phyloP scores from a whole-genome alignment of 805 yeast species.

The Limtongia smithiae region DNA sequence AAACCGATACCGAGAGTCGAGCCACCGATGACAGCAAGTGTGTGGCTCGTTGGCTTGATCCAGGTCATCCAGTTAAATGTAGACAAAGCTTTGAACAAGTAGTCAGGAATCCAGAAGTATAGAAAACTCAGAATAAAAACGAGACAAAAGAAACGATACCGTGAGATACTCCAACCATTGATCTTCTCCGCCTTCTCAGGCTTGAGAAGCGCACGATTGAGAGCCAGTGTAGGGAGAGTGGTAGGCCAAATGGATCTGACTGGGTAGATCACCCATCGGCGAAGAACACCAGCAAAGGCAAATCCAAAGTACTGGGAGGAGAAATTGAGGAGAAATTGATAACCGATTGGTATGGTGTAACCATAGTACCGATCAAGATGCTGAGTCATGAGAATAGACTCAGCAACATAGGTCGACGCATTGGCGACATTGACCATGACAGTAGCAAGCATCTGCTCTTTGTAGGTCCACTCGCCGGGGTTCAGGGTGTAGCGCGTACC shows the following conservation, averaged over 20 bases:
- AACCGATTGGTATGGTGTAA: conserved; percentile 42
- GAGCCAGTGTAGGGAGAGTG: conserved; percentile 46
- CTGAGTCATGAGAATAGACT: conserved; percentile 51
- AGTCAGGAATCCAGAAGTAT: conserved; percentile 69
- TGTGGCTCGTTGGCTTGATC: conserved; percentile 41
- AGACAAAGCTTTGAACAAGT: conserved; percentile 56
- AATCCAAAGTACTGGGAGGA: conserved; percentile 63
- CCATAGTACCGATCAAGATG: conserved; percentile 47
- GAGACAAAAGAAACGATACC: conserved; percentile 48
- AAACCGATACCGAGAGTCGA: conserved; percentile 52
- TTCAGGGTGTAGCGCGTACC: conserved; percentile 46
- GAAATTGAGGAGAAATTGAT: conserved; percentile 51
- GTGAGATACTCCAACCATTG: conserved; percentile 58
- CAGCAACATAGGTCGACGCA: conserved; percentile 44
- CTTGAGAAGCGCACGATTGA: conserved; percentile 44
- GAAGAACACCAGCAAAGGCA: conserved; percentile 62
- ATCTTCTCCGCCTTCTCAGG: conserved; percentile 45
- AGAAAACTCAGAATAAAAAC: conserved; percentile 45
- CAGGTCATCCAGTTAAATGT: conserved; percentile 56
- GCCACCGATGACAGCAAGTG: conserved; percentile 56
- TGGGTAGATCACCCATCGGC: conserved; percentile 56
- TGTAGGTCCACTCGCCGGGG: conserved; percentile 62
- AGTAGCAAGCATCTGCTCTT: conserved; percentile 65
- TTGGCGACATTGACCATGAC: conserved; percentile 44
- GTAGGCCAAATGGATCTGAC: conserved; percentile 58